Percentiles rank a stretch among this genome's conserved stretches.
Evolutionary conservation across 2,329 filamentous ascomycete species (phyloP).

Genomic region (Capronia epimyces): DNA sequence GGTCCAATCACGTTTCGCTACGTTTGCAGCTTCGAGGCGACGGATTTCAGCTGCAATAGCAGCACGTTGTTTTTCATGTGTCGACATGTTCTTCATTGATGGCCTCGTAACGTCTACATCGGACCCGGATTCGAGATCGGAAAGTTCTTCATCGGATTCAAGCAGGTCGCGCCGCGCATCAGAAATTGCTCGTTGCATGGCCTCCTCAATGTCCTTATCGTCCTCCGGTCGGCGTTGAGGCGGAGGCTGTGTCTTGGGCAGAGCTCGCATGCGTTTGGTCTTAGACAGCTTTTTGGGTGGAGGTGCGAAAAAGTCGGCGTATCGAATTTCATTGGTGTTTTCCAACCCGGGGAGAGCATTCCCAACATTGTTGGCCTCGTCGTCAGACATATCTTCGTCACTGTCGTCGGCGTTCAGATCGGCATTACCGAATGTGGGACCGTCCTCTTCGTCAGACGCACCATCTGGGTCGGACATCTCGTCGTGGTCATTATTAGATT

Average conservation of each 20-base stretch:
- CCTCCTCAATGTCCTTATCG: conserved; percentile 52
- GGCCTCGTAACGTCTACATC: conserved; percentile 19
- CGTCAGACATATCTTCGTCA: conserved; percentile 55
- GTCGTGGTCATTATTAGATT: conserved; percentile 31
- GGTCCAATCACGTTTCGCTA: conserved; percentile 87
- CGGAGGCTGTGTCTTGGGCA: conserved; percentile 50
- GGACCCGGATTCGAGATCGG: conserved; percentile 52
- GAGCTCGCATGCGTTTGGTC: conserved; percentile 49
- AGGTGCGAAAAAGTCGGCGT: conserved; percentile 88
- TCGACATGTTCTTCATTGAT: conserved; percentile 48
- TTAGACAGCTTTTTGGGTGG: conserved; percentile 66
- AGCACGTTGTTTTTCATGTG: conserved; percentile 80
- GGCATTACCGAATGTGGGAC: conserved; percentile 77
- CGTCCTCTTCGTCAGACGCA: conserved; percentile 65
- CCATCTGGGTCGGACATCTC: conserved; percentile 39
- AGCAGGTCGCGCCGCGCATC: conserved; percentile 87
- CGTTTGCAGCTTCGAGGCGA: conserved; percentile 78
- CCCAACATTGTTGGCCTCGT: conserved; percentile 48
- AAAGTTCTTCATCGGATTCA: conserved; percentile 62
- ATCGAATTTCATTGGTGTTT: conserved; percentile 85
- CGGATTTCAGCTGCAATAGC: conserved; percentile 87
- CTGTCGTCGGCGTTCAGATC: conserved; percentile 64
- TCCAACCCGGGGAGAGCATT: conserved; percentile 52
- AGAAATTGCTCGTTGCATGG: conserved; percentile 76
- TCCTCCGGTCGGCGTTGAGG: conserved; percentile 38